Base-by-base conservation (phyloP, 768 basidiomycete genomes). In the Wakefieldia striispora region DNA sequence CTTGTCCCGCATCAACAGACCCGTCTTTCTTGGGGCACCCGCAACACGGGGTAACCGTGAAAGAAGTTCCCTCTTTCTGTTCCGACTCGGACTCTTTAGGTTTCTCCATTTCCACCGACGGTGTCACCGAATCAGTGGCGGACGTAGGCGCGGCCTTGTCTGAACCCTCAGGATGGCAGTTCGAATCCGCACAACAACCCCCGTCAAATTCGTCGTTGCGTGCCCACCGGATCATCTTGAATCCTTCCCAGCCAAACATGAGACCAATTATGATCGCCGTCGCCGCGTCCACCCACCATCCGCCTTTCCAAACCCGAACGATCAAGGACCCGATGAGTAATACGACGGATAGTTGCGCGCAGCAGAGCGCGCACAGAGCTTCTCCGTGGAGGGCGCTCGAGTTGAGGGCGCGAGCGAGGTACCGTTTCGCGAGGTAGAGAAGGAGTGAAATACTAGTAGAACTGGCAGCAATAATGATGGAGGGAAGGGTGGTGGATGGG, bases 251-350 rank as follows among this genome's bases (percentile, higher is more conserved):
- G 10, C 68, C 73, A 46, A 77, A 77, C 40, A 77, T 54, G 8
- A 74, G 3, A 3, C 67, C 69, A 27, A 77, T 63, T 11, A 69
- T 45, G 21, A 77, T 65, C 1, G 74, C 65, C 11, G 76, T 76
- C n/a, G 68, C 70, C 17, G 71, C 58, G 47, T 77, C 77, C 12
- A 75, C 60, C 76, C 77, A 77, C 77, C 76, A 77, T 0, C 75
- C 77, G n/a, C 72, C 69, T 6, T 58, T 49, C 76, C 76, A 75
- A 4, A 70, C 53, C 7, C 68, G 58, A 38, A 63, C 75, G 24
- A 76, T 63, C 41, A 75, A 47, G 5, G 69, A 68, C 2, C 76
- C 77, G 2, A 71, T 35, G 47, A 78, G 72, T 13, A 77, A 57
- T 2, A 78, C 74, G 19, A 65, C 34, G 0, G 75, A 76, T 26